phyloP scores from a whole-genome alignment of 2,329 filamentous ascomycete species.

The Achaetomium macrosporum region DNA sequence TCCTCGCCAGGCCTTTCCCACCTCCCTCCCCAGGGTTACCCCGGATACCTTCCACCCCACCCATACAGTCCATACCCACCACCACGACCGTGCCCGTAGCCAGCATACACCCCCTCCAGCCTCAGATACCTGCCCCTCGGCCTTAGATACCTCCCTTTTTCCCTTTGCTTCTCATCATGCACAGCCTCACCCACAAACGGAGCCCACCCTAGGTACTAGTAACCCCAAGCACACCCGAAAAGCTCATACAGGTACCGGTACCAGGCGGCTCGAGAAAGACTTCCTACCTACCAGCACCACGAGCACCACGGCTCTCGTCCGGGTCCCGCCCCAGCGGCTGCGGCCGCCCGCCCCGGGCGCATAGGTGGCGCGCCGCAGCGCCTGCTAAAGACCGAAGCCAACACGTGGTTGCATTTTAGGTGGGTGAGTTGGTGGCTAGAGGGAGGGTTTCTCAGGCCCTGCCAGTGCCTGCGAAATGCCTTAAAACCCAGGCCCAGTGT shows the following conservation, averaged over 20 bases:
- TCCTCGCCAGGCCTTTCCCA: conserved; percentile 43
- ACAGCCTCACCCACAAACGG: conserved; percentile 27
- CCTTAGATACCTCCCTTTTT: conserved; percentile 37
- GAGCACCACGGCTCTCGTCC: conserved; percentile 29
- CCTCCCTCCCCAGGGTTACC: conserved; percentile 27
- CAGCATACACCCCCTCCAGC: conserved; percentile 34
- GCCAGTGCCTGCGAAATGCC: too few relatives aligned
- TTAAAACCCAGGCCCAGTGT: too few relatives aligned
- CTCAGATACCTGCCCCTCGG: conserved; percentile 36
- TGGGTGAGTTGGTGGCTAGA: too few relatives aligned
- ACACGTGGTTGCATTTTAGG: too few relatives aligned
- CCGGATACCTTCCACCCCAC: conserved; percentile 16
- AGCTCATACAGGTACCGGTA: too few relatives aligned
- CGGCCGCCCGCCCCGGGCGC: conserved; percentile 47
- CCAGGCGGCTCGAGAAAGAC: conserved; percentile 54
- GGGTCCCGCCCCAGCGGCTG: conserved; percentile 49
- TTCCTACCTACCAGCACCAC: too few relatives aligned
- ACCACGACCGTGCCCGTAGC: too few relatives aligned
- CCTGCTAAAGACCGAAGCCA: too few relatives aligned
- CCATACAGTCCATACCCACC: conserved; percentile 34
- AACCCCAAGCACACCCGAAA: conserved; percentile 19
- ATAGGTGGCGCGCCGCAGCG: conserved; percentile 47
- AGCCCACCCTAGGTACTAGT: conserved; percentile 17
- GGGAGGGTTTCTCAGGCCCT: too few relatives aligned
- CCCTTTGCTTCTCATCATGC: conserved; percentile 25